Conservation (phyloP, 2,329 filamentous ascomycete species). For the Xylariaceae sp. region DNA sequence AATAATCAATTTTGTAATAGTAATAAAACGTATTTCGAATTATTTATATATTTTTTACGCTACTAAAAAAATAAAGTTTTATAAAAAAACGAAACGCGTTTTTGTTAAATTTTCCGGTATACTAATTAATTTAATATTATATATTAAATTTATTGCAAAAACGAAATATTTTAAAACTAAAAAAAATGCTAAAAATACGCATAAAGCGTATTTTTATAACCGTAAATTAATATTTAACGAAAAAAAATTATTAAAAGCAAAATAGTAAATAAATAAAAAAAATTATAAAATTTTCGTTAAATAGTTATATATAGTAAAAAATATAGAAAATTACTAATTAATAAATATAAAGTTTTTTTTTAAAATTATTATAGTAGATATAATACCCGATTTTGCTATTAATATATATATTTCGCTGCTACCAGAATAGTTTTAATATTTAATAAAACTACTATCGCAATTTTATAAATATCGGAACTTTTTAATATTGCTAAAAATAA, state of each 20-base stretch:
- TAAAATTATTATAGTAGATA: no score
- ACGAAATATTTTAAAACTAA: background rate
- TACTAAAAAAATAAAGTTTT: background rate
- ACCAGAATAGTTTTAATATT: no score
- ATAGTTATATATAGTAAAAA: background rate
- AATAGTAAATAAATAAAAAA: background rate
- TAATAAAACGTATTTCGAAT: background rate
- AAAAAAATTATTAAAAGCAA: background rate
- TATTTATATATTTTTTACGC: background rate
- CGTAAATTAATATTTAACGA: background rate
- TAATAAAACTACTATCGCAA: no score
- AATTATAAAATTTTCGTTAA: background rate
- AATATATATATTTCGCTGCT: no score
- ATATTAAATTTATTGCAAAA: background rate
- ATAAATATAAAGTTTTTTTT: background rate
- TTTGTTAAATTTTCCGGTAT: background rate
- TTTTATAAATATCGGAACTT: no score
- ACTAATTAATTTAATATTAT: background rate
- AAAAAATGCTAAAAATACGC: background rate
- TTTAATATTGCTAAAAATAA: background rate
- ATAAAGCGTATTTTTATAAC: no score
- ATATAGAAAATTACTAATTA: background rate
- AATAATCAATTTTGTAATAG: background rate
- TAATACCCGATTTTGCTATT: no score
- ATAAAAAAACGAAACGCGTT: background rate